Percentiles rank a stretch among this genome's conserved stretches.
Evolutionary conservation across 1,139 yeast genomes (phyloP).

Genomic region (Kurtzmaniella natalensis): DNA sequence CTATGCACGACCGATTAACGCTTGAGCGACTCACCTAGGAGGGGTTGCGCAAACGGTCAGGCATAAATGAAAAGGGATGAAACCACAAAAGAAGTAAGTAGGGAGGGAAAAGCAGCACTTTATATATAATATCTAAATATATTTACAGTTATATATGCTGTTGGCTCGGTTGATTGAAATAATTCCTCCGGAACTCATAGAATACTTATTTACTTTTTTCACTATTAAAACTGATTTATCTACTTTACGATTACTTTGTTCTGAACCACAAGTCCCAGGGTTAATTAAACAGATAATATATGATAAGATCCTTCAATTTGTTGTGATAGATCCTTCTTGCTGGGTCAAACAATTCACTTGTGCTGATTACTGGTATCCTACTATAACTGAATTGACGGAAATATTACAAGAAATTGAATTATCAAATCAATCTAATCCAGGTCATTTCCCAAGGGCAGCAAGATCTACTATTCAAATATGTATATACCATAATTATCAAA

Average conservation of each 20-base stretch:
- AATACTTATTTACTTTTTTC: conserved; percentile 5
- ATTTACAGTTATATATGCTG: too few relatives aligned
- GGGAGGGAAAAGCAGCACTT: too few relatives aligned
- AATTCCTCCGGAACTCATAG: conserved; percentile 5
- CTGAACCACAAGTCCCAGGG: neutral
- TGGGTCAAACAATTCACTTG: conserved; percentile 7
- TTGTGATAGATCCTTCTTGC: conserved; percentile 8
- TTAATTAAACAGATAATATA: conserved; percentile 1
- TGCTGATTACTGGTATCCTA: conserved; percentile 7
- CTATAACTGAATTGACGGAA: conserved; percentile 4
- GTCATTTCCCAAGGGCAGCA: too few relatives aligned
- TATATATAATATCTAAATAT: too few relatives aligned
- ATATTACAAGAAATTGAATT: neutral
- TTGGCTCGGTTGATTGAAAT: conserved; percentile 1
- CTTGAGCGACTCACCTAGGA: too few relatives aligned
- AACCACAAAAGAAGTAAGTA: too few relatives aligned
- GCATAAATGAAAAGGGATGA: too few relatives aligned
- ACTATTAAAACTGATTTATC: conserved; percentile 4
- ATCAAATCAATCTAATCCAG: neutral
- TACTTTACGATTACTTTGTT: neutral
- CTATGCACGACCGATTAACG: too few relatives aligned
- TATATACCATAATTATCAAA: conserved; percentile 7
- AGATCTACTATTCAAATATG: conserved; percentile 5
- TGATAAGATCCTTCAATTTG: conserved; percentile 5
- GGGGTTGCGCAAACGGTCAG: too few relatives aligned